Evolutionary conservation across 1,284 basidiomycete species (phyloP).

Genomic region (Meripilus lineatus): DNA sequence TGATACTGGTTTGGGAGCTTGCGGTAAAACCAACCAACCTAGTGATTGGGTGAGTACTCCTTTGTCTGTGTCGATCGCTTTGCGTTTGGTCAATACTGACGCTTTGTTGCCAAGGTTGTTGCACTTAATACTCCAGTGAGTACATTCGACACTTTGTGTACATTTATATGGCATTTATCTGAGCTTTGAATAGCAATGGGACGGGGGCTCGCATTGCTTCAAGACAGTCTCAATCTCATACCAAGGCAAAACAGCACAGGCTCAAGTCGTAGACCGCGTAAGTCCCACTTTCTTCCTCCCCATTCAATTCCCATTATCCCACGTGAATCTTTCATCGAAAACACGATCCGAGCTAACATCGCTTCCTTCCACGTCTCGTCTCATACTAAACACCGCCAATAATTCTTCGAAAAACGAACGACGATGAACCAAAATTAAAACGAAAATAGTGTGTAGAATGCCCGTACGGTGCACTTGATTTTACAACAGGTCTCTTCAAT

Average conservation of each 20-base stretch:
- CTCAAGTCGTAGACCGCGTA: constrained; percentile 40
- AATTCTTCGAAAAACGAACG: no score
- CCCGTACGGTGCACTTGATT: constrained; percentile 22
- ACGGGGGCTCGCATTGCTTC: constrained; percentile 38
- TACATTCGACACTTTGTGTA: neutral
- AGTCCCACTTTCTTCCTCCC: no score
- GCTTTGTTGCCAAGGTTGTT: constrained; percentile 35
- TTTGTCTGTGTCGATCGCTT: neutral
- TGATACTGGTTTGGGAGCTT: constrained; percentile 32
- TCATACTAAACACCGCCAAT: constrained; percentile 1
- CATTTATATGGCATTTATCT: constrained; percentile 2
- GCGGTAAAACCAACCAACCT: constrained; percentile 28
- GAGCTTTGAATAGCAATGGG: constrained; percentile 27
- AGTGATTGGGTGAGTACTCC: constrained; percentile 30
- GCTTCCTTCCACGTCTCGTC: constrained; percentile 3
- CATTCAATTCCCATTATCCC: no score
- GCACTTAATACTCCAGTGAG: constrained; percentile 32
- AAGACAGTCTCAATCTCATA: constrained; percentile 43
- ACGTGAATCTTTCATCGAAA: no score
- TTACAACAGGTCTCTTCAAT: constrained; percentile 31
- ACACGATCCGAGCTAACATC: no score
- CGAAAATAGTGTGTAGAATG: constrained; percentile 21
- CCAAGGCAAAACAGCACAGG: constrained; percentile 38
- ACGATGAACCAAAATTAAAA: no score
- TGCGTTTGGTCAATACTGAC: neutral